Conservation (phyloP, 129 eudicot genomes). For the Tagetes erecta region DNA sequence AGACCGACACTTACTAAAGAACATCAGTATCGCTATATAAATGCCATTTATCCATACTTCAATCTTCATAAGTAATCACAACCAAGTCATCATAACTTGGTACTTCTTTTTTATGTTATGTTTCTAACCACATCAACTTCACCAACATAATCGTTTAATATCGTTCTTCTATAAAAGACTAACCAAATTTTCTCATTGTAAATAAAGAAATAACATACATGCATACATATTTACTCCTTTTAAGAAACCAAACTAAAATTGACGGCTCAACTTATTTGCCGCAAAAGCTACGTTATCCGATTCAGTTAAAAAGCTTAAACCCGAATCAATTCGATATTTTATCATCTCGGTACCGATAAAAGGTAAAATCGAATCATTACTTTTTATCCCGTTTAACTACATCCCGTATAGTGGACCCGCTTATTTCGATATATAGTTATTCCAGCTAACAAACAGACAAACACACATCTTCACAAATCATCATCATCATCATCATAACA, state of each 20-base stretch:
- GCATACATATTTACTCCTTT: not conserved
- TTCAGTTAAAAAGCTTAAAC: not conserved
- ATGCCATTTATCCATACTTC: no score
- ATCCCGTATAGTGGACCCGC: constrained; percentile 7
- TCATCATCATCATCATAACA: constrained; percentile 2
- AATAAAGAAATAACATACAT: not conserved
- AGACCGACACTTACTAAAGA: no score
- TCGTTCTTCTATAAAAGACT: not conserved
- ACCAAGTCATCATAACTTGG: no score
- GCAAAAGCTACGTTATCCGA: not conserved
- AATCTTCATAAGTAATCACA: no score
- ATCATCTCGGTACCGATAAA: constrained; percentile 5
- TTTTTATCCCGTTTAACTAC: not conserved
- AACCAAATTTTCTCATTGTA: not conserved
- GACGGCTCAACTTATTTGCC: not conserved
- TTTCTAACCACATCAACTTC: no score
- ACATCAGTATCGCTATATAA: no score
- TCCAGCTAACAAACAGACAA: constrained; percentile 12
- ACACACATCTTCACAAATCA: constrained; percentile 6
- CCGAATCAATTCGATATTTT: constrained; percentile 7
- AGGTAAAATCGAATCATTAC: not conserved
- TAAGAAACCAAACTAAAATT: not conserved
- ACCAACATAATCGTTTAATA: no score
- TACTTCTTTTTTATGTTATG: no score
- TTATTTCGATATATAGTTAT: constrained; percentile 8